A percentile compares a stretch with the other conserved stretches of the same genome.
These are phyloP conservation scores for Shiraia sp. DNA, from an alignment of 2,329 filamentous ascomycete genomes.

Conservation along the genomic window DNA sequence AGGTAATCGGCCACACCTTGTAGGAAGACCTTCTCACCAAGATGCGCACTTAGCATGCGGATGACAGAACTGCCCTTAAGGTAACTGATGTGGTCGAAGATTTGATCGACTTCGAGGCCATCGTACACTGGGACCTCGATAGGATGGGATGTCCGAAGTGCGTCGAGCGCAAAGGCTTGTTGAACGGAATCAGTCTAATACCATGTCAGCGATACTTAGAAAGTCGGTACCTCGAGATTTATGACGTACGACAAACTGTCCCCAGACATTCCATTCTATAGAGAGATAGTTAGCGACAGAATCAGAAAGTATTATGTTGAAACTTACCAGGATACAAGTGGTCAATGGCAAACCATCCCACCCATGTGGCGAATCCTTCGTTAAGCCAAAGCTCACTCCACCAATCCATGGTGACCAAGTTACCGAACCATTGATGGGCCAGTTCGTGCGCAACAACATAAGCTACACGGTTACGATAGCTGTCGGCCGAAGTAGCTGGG, in stretches of 20 bases:
- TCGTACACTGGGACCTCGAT: conserved; percentile 95
- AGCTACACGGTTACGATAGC: conserved; percentile 90
- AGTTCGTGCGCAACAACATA: conserved; percentile 99
- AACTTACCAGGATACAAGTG: conserved; percentile 75
- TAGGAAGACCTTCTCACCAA: conserved; percentile 86
- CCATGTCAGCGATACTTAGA: conserved; percentile 42
- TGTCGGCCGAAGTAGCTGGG: conserved; percentile 84
- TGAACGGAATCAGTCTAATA: conserved; percentile 84
- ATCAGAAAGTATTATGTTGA: not conserved
- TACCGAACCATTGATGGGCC: conserved; percentile 95
- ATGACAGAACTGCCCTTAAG: conserved; percentile 95
- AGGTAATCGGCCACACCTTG: conserved; percentile 89
- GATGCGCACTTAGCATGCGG: conserved; percentile 90
- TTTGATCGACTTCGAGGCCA: conserved; percentile 94
- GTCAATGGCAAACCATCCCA: conserved; percentile 91
- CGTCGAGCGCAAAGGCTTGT: conserved; percentile 86
- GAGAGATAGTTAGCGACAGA: conserved; percentile 10
- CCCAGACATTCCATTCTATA: conserved; percentile 93
- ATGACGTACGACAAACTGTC: conserved; percentile 81
- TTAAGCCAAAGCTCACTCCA: conserved; percentile 90
- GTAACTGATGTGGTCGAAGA: conserved; percentile 96
- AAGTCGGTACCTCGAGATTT: conserved; percentile 56
- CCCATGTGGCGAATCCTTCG: conserved; percentile 97
- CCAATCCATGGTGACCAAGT: conserved; percentile 96
- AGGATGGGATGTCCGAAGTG: conserved; percentile 87